Conservation (phyloP, 352 stramenopile genomes). For the Pythium sukuiense region DNA sequence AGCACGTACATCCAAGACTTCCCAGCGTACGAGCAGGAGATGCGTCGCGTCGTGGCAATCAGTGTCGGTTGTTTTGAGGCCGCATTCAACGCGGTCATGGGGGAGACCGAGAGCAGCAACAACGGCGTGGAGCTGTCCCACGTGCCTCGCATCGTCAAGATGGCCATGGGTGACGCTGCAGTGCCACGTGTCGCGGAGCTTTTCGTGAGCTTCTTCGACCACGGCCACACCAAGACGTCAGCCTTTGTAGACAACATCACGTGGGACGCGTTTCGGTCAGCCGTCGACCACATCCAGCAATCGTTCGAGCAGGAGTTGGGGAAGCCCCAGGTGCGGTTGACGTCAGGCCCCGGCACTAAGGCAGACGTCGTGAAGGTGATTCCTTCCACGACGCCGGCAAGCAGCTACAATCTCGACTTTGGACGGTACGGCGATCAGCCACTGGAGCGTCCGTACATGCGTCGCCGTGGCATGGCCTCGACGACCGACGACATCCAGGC, state of each 20-base stretch:
- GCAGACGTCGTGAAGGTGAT: slow-evolving; percentile 37
- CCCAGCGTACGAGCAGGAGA: slow-evolving; percentile 47
- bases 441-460: slow-evolving; percentile 65
- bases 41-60: slow-evolving; percentile 36
- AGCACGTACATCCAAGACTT: slow-evolving; percentile 74
- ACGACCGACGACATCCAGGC: slow-evolving; percentile 72
- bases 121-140: slow-evolving; percentile 51
- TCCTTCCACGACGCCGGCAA: slow-evolving; percentile 58
- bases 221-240: slow-evolving; percentile 26
- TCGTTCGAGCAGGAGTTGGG: slow-evolving; percentile 44
- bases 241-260: slow-evolving; percentile 43
- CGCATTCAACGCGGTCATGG: slow-evolving; percentile 42
- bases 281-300: slow-evolving; percentile 41
- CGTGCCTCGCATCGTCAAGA: slow-evolving; percentile 46
- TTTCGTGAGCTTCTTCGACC: slow-evolving; percentile 53
- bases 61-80: slow-evolving; percentile 40
- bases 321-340: slow-evolving; percentile 10
- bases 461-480: slow-evolving; percentile 75
- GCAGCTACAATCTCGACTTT: slow-evolving; percentile 72
- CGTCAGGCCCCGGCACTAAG: slow-evolving; percentile 2
- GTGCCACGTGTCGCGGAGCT: slow-evolving; percentile 37
- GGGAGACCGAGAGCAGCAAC: slow-evolving; percentile 31
- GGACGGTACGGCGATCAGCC: slow-evolving; percentile 67
- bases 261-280: slow-evolving; percentile 46
- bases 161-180: slow-evolving; percentile 37